Conservation (phyloP, 2,329 filamentous ascomycete genomes). For the Claviceps paspali region DNA sequence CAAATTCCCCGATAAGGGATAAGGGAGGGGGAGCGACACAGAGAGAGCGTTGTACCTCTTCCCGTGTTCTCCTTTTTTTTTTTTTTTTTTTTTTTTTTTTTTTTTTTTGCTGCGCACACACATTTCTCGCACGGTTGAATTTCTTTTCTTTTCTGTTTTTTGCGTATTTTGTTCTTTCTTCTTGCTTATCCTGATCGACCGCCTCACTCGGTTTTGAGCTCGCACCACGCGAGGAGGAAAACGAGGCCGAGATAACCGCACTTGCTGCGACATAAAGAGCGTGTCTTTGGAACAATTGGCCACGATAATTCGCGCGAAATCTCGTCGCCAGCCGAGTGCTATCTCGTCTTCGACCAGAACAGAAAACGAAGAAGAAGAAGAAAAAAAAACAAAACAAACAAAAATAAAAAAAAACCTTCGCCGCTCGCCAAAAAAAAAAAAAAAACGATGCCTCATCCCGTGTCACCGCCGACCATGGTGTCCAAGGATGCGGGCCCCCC, state of each 20-base stretch:
- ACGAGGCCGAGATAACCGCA: background rate
- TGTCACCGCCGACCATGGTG: constrained; percentile 33
- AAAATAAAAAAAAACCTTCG: background rate
- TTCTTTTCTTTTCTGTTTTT: too few relatives aligned
- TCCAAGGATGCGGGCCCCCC: constrained; percentile 34
- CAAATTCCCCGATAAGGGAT: constrained; percentile 2
- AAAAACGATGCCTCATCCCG: constrained; percentile 31
- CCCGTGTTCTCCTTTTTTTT: background rate
- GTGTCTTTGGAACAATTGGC: too few relatives aligned
- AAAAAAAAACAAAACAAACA: background rate
- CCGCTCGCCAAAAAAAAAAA: background rate
- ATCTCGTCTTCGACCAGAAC: too few relatives aligned
- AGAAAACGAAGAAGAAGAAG: background rate
- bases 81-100: background rate
- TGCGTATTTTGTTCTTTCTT: too few relatives aligned
- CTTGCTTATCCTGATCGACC: too few relatives aligned
- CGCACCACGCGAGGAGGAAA: background rate
- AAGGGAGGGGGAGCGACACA: background rate
- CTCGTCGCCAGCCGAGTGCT: too few relatives aligned
- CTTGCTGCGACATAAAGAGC: too few relatives aligned
- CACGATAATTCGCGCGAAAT: background rate
- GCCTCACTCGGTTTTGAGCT: too few relatives aligned
- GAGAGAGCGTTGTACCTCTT: too few relatives aligned
- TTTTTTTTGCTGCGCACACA: background rate
- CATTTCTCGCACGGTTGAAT: too few relatives aligned